Evolutionary conservation across 306 rosid species (phyloP).

Genomic region (Amphicarpaea edgeworthii): DNA sequence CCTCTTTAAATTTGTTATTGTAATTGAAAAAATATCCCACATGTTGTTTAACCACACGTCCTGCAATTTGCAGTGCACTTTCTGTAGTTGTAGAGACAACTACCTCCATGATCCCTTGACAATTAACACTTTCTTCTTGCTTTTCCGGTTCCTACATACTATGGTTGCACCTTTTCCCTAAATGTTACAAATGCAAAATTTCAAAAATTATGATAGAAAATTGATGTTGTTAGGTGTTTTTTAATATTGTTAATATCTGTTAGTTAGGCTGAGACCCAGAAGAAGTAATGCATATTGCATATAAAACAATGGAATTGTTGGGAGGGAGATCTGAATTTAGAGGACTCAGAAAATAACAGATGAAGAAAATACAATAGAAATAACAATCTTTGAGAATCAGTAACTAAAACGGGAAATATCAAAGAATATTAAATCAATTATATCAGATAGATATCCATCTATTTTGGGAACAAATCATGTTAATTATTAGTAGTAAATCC

Average conservation of each 20-base stretch:
- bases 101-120: not conserved
- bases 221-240: not conserved
- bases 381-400: too few species aligned
- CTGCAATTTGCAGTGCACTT: not conserved
- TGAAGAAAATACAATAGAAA: too few species aligned
- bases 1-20: not conserved
- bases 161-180: not conserved
- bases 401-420: too few species aligned
- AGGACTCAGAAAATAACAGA: too few species aligned
- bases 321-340: too few species aligned
- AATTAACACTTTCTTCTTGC: not conserved
- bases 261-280: too few species aligned
- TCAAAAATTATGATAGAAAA: not conserved
- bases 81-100: not conserved
- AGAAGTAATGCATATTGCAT: too few species aligned
- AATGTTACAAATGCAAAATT: not conserved
- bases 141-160: not conserved
- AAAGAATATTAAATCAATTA: too few species aligned
- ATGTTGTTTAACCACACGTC: not conserved
- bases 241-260: not conserved
- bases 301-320: too few species aligned
- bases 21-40: not conserved
- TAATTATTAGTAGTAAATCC: too few species aligned
- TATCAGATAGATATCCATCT: too few species aligned
- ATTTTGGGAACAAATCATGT: too few species aligned